Evolutionary conservation across 2,329 filamentous ascomycete species (phyloP).

Genomic region (Claviceps sp.): DNA sequence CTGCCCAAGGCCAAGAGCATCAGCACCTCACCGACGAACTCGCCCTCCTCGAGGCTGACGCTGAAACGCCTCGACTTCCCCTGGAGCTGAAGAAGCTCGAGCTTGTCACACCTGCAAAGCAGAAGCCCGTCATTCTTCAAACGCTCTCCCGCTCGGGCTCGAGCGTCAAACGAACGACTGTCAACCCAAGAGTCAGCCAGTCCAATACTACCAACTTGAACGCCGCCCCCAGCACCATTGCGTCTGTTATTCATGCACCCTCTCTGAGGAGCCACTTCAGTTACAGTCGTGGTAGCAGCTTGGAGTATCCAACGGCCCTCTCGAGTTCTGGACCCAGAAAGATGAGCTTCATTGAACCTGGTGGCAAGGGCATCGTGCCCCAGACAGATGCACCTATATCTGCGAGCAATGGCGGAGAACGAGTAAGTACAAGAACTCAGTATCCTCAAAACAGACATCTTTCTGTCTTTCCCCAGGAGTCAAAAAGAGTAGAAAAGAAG

Average conservation of each 20-base stretch:
- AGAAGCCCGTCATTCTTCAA: slow-evolving; percentile 29
- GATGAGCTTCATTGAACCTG: slow-evolving; percentile 29
- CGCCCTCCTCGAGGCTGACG: slow-evolving; percentile 33
- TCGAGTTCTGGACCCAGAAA: slow-evolving; percentile 8
- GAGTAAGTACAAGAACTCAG: slow-evolving; percentile 36
- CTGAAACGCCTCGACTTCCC: slow-evolving; percentile 27
- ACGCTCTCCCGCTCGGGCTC: slow-evolving; percentile 32
- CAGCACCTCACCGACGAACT: slow-evolving; percentile 23
- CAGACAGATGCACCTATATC: slow-evolving; percentile 64
- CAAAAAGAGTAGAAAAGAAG: not conserved
- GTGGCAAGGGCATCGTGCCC: slow-evolving; percentile 32
- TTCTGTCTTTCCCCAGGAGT: not conserved
- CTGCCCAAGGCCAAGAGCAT: not conserved
- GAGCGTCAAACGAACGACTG: slow-evolving; percentile 27
- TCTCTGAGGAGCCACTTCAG: slow-evolving; percentile 20
- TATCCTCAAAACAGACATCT: too few species aligned
- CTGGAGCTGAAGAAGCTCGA: slow-evolving; percentile 37
- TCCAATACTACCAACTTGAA: slow-evolving; percentile 18
- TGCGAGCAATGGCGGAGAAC: slow-evolving; percentile 66
- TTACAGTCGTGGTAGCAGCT: slow-evolving; percentile 19
- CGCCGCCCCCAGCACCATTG: slow-evolving; percentile 21
- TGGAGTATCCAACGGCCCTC: slow-evolving; percentile 19
- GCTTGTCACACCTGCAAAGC: slow-evolving; percentile 21
- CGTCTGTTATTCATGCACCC: slow-evolving; percentile 22
- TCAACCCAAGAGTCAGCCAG: slow-evolving; percentile 13